Base-by-base conservation (phyloP, 2,329 filamentous ascomycete genomes). In the Thermoascus crustaceus region DNA sequence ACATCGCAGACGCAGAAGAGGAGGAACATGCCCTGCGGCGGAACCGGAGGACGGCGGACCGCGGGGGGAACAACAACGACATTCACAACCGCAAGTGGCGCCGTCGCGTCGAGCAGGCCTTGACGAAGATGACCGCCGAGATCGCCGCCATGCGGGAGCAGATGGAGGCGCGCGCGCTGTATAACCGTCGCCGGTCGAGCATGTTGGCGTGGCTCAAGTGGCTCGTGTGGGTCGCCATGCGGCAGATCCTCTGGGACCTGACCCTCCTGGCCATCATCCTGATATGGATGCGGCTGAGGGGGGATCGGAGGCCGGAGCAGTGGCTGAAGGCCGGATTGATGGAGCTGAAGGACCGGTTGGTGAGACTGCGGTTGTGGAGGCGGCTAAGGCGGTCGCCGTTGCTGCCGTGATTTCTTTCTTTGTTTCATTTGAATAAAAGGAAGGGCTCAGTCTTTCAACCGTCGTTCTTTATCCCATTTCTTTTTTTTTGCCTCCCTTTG, bases 91-190 rank as follows among this genome's bases (percentile, higher is more conserved):
- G 65, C 41, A 78, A 76, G 51, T 94, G 87, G 85, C 80, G 83
- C 34, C 79, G 76, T 40, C 80, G 83, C 48, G 81, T 96, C 42
- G 89, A 96, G 64, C 75, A 80, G 27, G 85, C 86, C 14, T 71
- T 96, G 38, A 85, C 89, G 37, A 85, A 87, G 49, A 79, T 96
- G 64, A 94, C 88, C 4, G 83, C 87, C 10, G 91, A 98, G 62
- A 78, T 98, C 20, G 88, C 91, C 1, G 91, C 91, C 1, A 64
- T 96, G 42, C 76, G 91, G 22, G 91, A 98, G 61, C 88, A 96
- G 55, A 82, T 96, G 47, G 82, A 86, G 35, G 75, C 78, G 0
- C 79, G 85, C 0, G 72, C 83, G 8, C 76, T 89, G 46, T 82
- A 82, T 64, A 75, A 76, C 42, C 73, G 75, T 46, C 80, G 73